Base-by-base conservation (phyloP, 169 alveolate species). In the Cryptosporidium baileyi region DNA sequence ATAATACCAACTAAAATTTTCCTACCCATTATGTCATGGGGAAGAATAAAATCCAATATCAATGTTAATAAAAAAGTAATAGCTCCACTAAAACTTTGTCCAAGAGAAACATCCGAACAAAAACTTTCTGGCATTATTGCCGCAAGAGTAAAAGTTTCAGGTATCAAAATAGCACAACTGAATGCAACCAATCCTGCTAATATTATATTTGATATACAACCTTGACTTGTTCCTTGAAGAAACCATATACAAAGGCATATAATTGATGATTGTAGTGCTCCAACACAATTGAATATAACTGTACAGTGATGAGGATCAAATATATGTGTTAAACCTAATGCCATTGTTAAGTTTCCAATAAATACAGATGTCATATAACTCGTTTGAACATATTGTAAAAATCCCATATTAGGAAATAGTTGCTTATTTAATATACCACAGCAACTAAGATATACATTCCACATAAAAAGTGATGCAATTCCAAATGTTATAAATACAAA, bases 71-170 rank as follows among this genome's bases (percentile, higher is more conserved):
- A 24, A 41, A 74, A 74, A 13, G 85, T 74, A 0, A 74, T 59
- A 3, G 60, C 85, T 5, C 85, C 85, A 41, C 85, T 74, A 15
- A 52, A 40, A 38, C 85, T 57, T 74, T 74, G 85, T 0, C 85
- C 85, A 26, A 74, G 15, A 22, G 85, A 74, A 30, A 74, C 85
- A 24, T 74, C 85, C 13, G 67, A 74, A 54, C 85, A 74, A 28
- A 74, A 74, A 61, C 67, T 74, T 43, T 74, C 85, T 22, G 85
- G 85, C 85, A 74, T 74, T 17, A 74, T 74, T 8, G 85, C 65
- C 5, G 85, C 85, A 34, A 74, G 24, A 2, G 85, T 74, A 28
- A 74, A 74, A 19, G 85, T 74, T 40, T 74, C 85, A 13, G 85
- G 85, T 8, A 74, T 74, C 26, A 74, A 36, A 24, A 74, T 74